Evolutionary conservation across 108 stramenopile species (phyloP).

Genomic region (Fragilaria crotonensis): DNA sequence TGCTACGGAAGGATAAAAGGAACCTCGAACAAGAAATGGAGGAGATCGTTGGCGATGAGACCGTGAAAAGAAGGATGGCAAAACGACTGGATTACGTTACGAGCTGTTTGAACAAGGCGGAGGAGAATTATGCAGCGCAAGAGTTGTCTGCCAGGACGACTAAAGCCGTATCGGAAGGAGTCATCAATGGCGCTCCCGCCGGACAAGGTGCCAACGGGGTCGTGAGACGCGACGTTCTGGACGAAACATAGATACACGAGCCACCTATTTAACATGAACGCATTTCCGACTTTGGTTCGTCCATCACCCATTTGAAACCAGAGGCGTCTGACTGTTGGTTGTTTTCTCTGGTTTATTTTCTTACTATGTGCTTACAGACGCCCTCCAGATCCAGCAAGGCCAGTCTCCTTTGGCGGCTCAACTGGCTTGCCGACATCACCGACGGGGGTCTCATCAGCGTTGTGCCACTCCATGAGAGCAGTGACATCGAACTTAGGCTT

Average conservation of each 20-base stretch:
- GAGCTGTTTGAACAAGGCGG: background rate
- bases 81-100: background rate
- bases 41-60: background rate
- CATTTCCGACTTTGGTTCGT: background rate
- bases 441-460: conserved; percentile 77
- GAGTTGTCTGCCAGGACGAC: background rate
- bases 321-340: background rate
- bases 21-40: background rate
- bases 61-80: background rate
- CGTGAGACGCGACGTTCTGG: too few relatives aligned
- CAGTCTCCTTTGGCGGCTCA: conserved; percentile 43
- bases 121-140: background rate
- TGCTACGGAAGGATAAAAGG: background rate
- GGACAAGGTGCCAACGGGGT: too few relatives aligned
- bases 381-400: conserved; percentile 87
- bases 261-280: background rate
- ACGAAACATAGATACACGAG: too few relatives aligned
- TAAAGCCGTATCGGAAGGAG: background rate
- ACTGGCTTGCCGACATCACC: conserved; percentile 76
- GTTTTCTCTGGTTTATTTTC: background rate
- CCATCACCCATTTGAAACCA: background rate
- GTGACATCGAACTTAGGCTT: conserved; percentile 99
- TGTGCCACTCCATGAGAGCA: conserved; percentile 99
- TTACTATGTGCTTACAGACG: conserved; percentile 43
- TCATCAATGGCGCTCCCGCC: background rate